Evolutionary conservation across 768 basidiomycete species (phyloP), one percentile per base, ranked within the genome.

Genomic region (Lactarius evosmus): DNA sequence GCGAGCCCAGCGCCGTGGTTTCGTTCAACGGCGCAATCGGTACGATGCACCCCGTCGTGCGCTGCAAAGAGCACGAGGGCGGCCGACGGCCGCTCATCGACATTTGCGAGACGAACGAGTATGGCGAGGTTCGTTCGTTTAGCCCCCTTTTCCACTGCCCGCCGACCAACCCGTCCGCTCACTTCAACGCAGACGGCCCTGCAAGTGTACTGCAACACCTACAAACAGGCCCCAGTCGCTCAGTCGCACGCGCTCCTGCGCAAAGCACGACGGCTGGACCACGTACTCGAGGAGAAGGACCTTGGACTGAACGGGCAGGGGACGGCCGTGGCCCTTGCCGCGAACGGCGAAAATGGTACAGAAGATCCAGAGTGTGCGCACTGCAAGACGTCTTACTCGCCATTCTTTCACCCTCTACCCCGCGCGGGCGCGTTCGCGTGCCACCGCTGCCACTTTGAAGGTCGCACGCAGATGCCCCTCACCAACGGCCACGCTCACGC

Each of bases 241-340:
- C 86, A 90, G 69, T 86, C 92, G 2, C 93, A 96, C 72, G 90
- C 86, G 2, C 81, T 95, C 7, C 82, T 97, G 29, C 90, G 96
- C 56, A 95, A 95, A 75, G 95, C 95, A 8, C 84, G 85, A 19
- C 85, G 93, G 19, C 79, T 98, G 22, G 96, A 98, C 71, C 76
- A 78, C 33, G 79, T 92, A 52, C 77, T 94, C 66, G 83, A 83
- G 67, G 68, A 70, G 59, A 69, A 67, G 54, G 73, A 69, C 25
- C n/a, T 54, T 53, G 62, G 44, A 58, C 56, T 33, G 16, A 71
- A 65, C 56, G 69, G 65, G 41, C 68, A 61, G 11, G 38, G 36
- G 41, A 7, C 54, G 29, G 16, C 29, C 9, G 19, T 38, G 19
- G 51, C 40, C 11, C 27, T 56, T 34, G 27, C 38, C 27, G 54